These are phyloP conservation scores for Hymenoscyphus occultus DNA, from an alignment of 2,329 filamentous ascomycete genomes.

Conservation along the genomic window DNA sequence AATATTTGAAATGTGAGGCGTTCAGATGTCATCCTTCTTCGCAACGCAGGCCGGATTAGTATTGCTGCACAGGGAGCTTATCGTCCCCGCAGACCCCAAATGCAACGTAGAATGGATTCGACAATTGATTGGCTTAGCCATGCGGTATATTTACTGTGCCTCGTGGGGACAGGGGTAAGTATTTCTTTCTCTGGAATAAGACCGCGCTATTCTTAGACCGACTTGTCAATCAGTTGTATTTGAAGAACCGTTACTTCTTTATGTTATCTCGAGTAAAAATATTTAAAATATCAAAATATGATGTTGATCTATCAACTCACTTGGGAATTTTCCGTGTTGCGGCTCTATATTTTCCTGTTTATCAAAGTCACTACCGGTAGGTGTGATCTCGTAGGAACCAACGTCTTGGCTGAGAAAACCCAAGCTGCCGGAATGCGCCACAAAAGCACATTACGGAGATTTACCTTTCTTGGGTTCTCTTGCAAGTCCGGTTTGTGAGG, in stretches of 20 bases:
- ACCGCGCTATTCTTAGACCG: neutral
- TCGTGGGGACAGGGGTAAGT: neutral
- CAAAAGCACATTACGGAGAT: neutral
- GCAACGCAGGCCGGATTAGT: neutral
- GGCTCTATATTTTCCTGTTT: neutral
- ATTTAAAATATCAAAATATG: neutral
- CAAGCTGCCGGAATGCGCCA: neutral
- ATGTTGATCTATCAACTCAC: neutral
- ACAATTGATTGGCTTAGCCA: neutral
- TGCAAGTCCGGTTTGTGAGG: too few relatives aligned
- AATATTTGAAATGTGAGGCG: neutral
- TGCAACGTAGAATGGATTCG: neutral
- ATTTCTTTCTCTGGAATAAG: neutral
- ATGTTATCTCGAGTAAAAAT: neutral
- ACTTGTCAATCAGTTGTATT: neutral
- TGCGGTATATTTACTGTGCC: conserved; percentile 3
- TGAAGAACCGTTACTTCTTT: neutral
- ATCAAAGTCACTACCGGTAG: neutral
- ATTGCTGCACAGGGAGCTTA: neutral
- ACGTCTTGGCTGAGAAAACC: neutral
- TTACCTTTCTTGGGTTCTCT: neutral
- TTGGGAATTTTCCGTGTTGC: neutral
- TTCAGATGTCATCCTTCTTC: neutral
- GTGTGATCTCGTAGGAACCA: neutral
- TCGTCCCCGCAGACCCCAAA: neutral